Conservation (phyloP, 768 basidiomycete species). For the Podaxis carcinomalis region DNA sequence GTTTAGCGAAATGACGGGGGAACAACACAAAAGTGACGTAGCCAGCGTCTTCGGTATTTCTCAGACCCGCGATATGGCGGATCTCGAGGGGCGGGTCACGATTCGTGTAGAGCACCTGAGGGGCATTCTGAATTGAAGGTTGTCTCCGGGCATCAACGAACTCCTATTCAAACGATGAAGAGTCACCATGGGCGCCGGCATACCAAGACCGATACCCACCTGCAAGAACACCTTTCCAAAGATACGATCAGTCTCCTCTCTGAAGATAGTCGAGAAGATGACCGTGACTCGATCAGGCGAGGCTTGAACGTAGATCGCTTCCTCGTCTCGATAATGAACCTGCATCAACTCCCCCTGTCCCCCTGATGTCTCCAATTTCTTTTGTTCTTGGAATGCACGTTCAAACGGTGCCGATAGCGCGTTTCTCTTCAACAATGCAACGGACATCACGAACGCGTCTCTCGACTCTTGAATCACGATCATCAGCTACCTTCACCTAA, state of each 20-base stretch:
- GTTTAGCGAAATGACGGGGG: conserved; percentile 88
- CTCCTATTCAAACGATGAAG: conserved; percentile 53
- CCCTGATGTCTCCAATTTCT: conserved; percentile 72
- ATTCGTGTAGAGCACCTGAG: conserved; percentile 93
- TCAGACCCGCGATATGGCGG: conserved; percentile 76
- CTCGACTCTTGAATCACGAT: conserved; percentile 56
- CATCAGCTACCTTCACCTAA: neutral
- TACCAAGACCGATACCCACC: conserved; percentile 37
- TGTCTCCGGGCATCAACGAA: conserved; percentile 97
- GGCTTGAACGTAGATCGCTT: conserved; percentile 94
- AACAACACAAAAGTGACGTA: conserved; percentile 98
- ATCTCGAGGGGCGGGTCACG: conserved; percentile 98
- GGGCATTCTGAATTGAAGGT: conserved; percentile 92
- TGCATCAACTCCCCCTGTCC: conserved; percentile 83
- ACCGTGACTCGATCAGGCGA: conserved; percentile 95
- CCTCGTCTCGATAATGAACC: conserved; percentile 93
- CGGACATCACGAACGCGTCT: conserved; percentile 71
- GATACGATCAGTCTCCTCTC: conserved; percentile 95
- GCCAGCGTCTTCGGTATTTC: conserved; percentile 83
- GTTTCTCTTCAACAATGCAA: conserved; percentile 88
- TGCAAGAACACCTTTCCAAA: conserved; percentile 98
- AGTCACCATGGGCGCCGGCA: neutral
- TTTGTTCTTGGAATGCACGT: conserved; percentile 77
- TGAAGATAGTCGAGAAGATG: conserved; percentile 95
- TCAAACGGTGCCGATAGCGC: conserved; percentile 95